A percentile compares a stretch with the other conserved stretches of the same genome.
Conservation (phyloP, 306 rosid genomes). For the Abrus precatorius region DNA sequence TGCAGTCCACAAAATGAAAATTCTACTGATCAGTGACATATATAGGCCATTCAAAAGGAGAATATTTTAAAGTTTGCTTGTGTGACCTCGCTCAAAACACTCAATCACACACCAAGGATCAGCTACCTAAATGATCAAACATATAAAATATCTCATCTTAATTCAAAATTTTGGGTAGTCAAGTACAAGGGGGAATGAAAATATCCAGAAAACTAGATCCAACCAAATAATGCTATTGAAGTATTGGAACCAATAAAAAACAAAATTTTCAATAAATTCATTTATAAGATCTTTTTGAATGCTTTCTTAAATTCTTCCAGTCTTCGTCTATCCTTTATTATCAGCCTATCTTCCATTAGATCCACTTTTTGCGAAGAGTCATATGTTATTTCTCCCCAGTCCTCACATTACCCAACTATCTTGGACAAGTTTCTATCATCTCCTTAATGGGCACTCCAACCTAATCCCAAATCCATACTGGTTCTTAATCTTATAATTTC, state of each 20-base stretch:
- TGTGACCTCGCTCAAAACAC: neutral
- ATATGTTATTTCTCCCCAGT: neutral
- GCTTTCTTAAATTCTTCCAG: neutral
- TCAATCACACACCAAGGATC: slow-evolving; percentile 1
- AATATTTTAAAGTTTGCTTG: neutral
- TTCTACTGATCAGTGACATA: slow-evolving; percentile 13
- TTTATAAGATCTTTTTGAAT: neutral
- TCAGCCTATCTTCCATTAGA: too few relatives aligned
- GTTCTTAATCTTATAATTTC: neutral
- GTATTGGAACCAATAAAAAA: neutral
- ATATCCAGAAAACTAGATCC: neutral
- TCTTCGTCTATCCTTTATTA: neutral
- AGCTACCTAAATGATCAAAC: neutral
- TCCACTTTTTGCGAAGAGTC: too few relatives aligned
- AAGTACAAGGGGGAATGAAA: neutral
- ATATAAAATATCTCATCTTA: slow-evolving; percentile 1
- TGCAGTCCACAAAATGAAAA: slow-evolving; percentile 32
- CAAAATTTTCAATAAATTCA: neutral
- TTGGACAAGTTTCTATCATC: neutral
- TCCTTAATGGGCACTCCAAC: neutral
- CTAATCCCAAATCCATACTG: neutral
- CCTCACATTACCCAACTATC: neutral
- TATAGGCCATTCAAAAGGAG: slow-evolving; percentile 19
- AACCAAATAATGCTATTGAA: neutral
- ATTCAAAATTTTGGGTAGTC: neutral